These are phyloP conservation scores for Stemphylium lycopersici DNA, from an alignment of 2,329 filamentous ascomycete species.

Conservation along the genomic window DNA sequence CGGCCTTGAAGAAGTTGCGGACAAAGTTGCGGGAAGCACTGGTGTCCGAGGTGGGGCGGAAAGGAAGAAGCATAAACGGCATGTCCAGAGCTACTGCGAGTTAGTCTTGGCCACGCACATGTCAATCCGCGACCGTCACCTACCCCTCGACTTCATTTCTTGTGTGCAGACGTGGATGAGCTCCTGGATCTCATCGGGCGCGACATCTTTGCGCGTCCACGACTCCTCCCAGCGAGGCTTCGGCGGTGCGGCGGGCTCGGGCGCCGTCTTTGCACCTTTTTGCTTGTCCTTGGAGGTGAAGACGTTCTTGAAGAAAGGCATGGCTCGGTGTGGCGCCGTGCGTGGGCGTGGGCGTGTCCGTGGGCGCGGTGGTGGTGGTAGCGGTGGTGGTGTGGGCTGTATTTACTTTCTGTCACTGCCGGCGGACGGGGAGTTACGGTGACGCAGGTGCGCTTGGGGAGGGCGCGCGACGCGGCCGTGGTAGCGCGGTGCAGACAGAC, in stretches of 20 bases:
- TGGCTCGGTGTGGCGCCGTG: constrained; percentile 28
- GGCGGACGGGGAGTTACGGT: constrained; percentile 17
- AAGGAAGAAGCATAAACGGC: constrained; percentile 92
- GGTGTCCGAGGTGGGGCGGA: constrained; percentile 89
- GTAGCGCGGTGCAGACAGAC: constrained; percentile 14
- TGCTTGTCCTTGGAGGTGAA: constrained; percentile 47
- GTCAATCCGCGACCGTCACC: constrained; percentile 16
- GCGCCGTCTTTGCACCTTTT: constrained; percentile 37
- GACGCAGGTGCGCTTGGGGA: constrained; percentile 15
- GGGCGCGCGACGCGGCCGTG: constrained; percentile 17
- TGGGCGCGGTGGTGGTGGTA: too few relatives aligned
- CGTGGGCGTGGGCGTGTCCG: constrained; percentile 22
- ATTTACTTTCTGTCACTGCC: constrained; percentile 26
- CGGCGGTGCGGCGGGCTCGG: constrained; percentile 52
- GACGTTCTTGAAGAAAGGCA: constrained; percentile 50
- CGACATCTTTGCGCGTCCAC: constrained; percentile 80
- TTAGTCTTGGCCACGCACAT: constrained; percentile 13
- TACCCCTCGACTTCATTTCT: constrained; percentile 95
- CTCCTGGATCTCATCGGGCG: constrained; percentile 89
- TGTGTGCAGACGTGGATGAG: constrained; percentile 82
- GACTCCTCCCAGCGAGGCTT: constrained; percentile 88
- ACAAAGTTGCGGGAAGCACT: constrained; percentile 91
- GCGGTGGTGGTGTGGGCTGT: constrained; percentile 7
- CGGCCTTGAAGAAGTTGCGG: constrained; percentile 84
- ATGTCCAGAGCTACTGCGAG: constrained; percentile 74